Base-by-base conservation (phyloP, 768 basidiomycete genomes). In the Amanita molliuscula region DNA sequence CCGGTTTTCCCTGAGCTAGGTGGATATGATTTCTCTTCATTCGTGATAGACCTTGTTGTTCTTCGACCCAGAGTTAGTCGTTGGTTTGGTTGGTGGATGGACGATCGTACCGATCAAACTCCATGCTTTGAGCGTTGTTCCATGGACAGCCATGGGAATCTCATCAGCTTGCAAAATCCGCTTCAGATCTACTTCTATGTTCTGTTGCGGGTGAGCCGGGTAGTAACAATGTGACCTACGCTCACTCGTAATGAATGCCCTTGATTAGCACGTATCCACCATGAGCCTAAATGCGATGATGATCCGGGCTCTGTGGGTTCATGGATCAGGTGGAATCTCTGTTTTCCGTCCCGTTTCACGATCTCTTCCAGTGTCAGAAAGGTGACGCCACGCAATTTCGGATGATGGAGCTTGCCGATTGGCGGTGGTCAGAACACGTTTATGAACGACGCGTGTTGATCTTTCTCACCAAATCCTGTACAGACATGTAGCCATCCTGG, bases 21-120 rank as follows among this genome's bases (percentile, higher is more conserved):
- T 99, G 95, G 34, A 98, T 86, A 59, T 97, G 93, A 59, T 93
- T 95, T 21, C 95, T 74, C 10, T 67, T 74, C 92, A 94, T 96
- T 54, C 74, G 82, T 0, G 84, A 90, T 15, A 96, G 64, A 0
- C 93, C 92, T 54, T 80, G 67, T 6, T 67, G 69, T 11, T 73
- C 90, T 93, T 40, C 40, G 15, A 9, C 37, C 18, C 35, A 15
- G n/a, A 48, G 23, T 33, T 34, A 9, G 33, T 31, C 28, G 50
- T 8, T 48, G 35, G 11, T 29, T 20, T 13, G n/a, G n/a, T 33
- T 31, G 2, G 4, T 25, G 33, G 18, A 16, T 41, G 8, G 26
- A 44, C 41, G 15, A 11, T 58, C 73, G 20, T 53, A 88, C 89
- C 65, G 51, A 94, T 93, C 11, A 61, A 58, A 6, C 76, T 65